A percentile compares a stretch with the other conserved stretches of the same genome.
phyloP scores from a whole-genome alignment of 2,329 filamentous ascomycete species.

The Rachicladosporium sp. region DNA sequence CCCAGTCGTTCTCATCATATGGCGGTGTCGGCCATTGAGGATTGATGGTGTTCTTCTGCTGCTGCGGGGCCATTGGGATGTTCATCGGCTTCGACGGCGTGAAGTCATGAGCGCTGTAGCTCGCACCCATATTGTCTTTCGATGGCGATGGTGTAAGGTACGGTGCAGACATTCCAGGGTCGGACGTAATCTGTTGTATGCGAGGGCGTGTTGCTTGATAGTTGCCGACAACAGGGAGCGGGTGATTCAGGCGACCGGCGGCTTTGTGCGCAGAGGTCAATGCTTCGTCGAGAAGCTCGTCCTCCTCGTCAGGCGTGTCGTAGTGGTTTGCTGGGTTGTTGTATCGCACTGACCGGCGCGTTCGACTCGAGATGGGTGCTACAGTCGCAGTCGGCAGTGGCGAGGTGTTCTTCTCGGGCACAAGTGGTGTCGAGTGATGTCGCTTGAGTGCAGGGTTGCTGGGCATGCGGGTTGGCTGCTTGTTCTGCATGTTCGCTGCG shows the following conservation, averaged over 20 bases:
- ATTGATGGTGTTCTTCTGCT: slow-evolving; percentile 36
- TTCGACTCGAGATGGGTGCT: slow-evolving; percentile 62
- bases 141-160: slow-evolving; percentile 68
- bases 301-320: slow-evolving; percentile 90
- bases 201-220: slow-evolving; percentile 24
- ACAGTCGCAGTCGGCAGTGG: slow-evolving; percentile 30
- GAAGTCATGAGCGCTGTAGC: slow-evolving; percentile 56
- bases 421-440: slow-evolving; percentile 35
- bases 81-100: slow-evolving; percentile 59
- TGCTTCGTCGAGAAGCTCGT: slow-evolving; percentile 86
- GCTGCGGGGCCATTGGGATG: slow-evolving; percentile 46
- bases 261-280: slow-evolving; percentile 55
- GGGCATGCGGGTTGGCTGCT: slow-evolving; percentile 23
- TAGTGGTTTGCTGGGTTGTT: slow-evolving; percentile 73
- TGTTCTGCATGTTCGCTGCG: slow-evolving; percentile 22
- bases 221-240: slow-evolving; percentile 6
- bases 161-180: slow-evolving; percentile 39
- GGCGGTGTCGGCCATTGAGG: slow-evolving; percentile 91
- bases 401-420: slow-evolving; percentile 40
- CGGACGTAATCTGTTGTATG: slow-evolving; percentile 52
- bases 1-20: slow-evolving; percentile 90
- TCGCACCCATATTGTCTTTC: slow-evolving; percentile 64
- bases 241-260: slow-evolving; percentile 1
- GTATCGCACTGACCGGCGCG: slow-evolving; percentile 59
- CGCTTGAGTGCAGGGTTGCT: slow-evolving; percentile 37